phyloP scores from a whole-genome alignment of 2,329 filamentous ascomycete genomes.

The Penicillium expansum region DNA sequence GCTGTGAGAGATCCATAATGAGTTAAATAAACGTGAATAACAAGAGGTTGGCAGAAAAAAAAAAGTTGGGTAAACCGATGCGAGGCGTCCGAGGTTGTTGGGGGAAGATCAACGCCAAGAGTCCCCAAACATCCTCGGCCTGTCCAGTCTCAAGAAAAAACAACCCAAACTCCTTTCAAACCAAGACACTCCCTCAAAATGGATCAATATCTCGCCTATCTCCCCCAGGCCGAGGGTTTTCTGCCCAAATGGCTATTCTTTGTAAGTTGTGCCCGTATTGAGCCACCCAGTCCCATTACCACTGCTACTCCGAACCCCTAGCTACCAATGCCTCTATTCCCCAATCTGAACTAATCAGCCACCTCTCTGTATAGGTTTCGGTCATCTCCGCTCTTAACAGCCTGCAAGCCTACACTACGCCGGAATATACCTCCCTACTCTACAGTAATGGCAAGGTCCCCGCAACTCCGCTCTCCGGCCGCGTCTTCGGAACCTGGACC shows the following conservation, averaged over 20 bases:
- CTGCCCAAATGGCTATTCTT: conserved; percentile 66
- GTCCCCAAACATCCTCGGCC: conserved; percentile 23
- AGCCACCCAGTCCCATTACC: background rate
- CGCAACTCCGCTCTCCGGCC: conserved; percentile 71
- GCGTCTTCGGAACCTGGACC: conserved; percentile 87
- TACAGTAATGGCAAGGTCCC: conserved; percentile 60
- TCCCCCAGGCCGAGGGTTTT: conserved; percentile 48
- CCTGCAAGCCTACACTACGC: conserved; percentile 75
- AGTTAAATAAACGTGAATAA: background rate
- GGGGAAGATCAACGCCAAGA: conserved; percentile 26
- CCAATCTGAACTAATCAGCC: conserved; percentile 5
- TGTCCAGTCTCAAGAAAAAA: conserved; percentile 8
- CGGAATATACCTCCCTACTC: conserved; percentile 79
- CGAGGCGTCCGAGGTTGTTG: conserved; percentile 20
- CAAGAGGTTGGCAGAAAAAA: conserved; percentile 2
- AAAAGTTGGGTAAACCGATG: conserved; percentile 8
- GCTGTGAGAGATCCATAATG: conserved; percentile 36
- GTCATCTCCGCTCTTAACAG: conserved; percentile 80
- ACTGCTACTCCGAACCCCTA: background rate
- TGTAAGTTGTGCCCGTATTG: conserved; percentile 41
- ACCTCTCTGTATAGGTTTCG: conserved; percentile 56
- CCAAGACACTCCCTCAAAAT: conserved; percentile 16
- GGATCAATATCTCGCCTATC: conserved; percentile 29
- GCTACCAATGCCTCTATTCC: background rate
- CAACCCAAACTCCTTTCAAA: background rate